These are phyloP conservation scores for Colletotrichum sidae DNA, from an alignment of 2,329 filamentous ascomycete species.

Conservation along the genomic window DNA sequence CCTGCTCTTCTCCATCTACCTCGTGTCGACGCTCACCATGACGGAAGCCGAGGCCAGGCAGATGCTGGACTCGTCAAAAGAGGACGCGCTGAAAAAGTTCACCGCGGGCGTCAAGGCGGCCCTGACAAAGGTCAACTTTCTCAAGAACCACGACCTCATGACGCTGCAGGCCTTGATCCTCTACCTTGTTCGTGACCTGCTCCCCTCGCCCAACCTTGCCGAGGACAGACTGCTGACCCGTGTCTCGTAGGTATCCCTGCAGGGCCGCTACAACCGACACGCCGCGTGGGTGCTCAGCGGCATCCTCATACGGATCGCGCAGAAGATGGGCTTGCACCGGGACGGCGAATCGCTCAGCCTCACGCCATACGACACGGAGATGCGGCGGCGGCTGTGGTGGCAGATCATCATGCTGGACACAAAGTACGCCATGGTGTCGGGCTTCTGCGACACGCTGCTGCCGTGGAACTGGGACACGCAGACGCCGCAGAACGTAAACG, in stretches of 20 bases:
- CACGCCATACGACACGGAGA: conserved; percentile 73
- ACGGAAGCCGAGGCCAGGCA: conserved; percentile 64
- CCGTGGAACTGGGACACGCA: conserved; percentile 68
- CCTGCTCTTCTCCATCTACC: conserved; percentile 39
- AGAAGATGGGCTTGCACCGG: conserved; percentile 75
- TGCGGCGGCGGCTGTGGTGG: conserved; percentile 77
- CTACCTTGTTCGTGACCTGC: conserved; percentile 59
- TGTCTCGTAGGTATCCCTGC: conserved; percentile 60
- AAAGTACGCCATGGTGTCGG: conserved; percentile 68
- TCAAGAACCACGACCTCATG: conserved; percentile 68
- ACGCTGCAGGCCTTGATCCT: conserved; percentile 70
- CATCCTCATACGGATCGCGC: conserved; percentile 71
- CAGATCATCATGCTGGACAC: conserved; percentile 69
- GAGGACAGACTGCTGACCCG: conserved; percentile 33
- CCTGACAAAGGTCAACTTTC: conserved; percentile 65
- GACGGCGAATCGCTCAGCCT: conserved; percentile 69
- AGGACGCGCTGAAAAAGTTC: conserved; percentile 63
- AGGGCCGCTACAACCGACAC: conserved; percentile 69
- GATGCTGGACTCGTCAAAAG: conserved; percentile 62
- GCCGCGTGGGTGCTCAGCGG: conserved; percentile 72
- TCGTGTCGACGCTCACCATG: conserved; percentile 37
- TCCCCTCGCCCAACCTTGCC: neutral
- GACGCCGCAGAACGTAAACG: conserved; percentile 68
- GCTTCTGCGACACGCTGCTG: conserved; percentile 64
- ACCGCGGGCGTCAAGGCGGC: conserved; percentile 63